These are phyloP conservation scores for Saccharum officinarum DNA, from an alignment of 176 grass and related monocot genomes.

Conservation along the genomic window DNA sequence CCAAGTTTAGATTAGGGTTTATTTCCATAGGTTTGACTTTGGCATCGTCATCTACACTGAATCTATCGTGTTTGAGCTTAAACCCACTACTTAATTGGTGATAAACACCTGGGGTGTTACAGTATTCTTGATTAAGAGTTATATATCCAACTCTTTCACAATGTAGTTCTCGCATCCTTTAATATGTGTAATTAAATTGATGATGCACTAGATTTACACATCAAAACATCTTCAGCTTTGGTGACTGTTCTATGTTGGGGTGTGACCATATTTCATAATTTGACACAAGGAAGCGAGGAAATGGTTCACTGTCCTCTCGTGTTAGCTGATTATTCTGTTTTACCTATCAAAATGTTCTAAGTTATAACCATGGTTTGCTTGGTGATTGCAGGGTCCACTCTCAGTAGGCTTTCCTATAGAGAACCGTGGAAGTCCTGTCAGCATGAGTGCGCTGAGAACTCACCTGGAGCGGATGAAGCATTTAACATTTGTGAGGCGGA, in stretches of 20 bases:
- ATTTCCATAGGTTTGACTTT: too few species aligned
- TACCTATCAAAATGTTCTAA: not conserved
- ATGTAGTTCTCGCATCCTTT: not conserved
- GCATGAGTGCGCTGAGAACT: slow-evolving; percentile 48
- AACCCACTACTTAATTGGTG: too few species aligned
- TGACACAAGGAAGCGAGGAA: not conserved
- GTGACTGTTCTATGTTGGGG: not conserved
- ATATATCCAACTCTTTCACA: not conserved
- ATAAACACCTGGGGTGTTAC: too few species aligned
- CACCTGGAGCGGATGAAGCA: slow-evolving; percentile 71
- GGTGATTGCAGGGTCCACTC: slow-evolving; percentile 60
- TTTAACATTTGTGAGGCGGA: slow-evolving; percentile 74
- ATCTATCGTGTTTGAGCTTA: too few species aligned
- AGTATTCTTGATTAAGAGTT: not conserved
- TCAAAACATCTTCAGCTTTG: not conserved
- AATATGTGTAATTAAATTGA: not conserved
- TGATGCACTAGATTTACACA: not conserved
- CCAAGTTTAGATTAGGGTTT: too few species aligned
- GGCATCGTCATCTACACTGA: too few species aligned
- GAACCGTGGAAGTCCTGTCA: slow-evolving; percentile 53
- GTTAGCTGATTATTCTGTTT: not conserved
- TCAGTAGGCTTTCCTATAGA: slow-evolving; percentile 70
- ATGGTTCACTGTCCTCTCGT: not conserved
- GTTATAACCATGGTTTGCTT: not conserved
- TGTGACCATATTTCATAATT: not conserved